A percentile compares a stretch with the other conserved stretches of the same genome.
Conservation (phyloP, 2,329 filamentous ascomycete species). For the Penicillium frequentans region DNA sequence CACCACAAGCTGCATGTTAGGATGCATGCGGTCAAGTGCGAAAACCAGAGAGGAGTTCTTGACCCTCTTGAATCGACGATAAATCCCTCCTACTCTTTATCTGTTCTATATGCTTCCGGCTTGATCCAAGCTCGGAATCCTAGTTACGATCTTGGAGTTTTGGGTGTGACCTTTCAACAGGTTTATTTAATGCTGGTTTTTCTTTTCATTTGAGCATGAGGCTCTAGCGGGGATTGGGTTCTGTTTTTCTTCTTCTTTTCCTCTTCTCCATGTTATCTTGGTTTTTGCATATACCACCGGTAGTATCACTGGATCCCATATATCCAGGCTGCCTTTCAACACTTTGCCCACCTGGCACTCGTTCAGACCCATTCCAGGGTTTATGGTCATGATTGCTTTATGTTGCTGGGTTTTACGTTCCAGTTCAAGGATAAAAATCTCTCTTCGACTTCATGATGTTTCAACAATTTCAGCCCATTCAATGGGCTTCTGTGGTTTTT, state of each 20-base stretch:
- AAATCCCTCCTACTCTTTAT: slow-evolving; percentile 14
- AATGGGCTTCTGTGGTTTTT: slow-evolving; percentile 4
- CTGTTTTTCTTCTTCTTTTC: slow-evolving; percentile 9
- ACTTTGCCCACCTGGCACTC: not conserved
- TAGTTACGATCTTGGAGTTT: slow-evolving; percentile 37
- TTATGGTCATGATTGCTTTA: not conserved
- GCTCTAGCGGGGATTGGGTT: slow-evolving; percentile 23
- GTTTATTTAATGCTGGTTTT: slow-evolving; percentile 30
- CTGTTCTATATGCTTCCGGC: slow-evolving; percentile 15
- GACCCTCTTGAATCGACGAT: slow-evolving; percentile 67
- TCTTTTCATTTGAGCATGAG: slow-evolving; percentile 10
- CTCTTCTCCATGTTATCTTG: slow-evolving; percentile 12
- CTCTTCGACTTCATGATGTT: slow-evolving; percentile 12
- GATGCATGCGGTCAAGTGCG: slow-evolving; percentile 86
- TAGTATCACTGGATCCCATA: not conserved
- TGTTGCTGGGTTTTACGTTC: not conserved
- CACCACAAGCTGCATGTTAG: slow-evolving; percentile 96
- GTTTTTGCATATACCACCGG: slow-evolving; percentile 16
- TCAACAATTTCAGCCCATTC: slow-evolving; percentile 13
- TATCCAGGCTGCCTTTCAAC: slow-evolving; percentile 6
- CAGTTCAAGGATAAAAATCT: slow-evolving; percentile 1
- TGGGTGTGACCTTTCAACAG: slow-evolving; percentile 44
- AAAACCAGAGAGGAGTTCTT: slow-evolving; percentile 97
- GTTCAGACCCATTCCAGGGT: not conserved
- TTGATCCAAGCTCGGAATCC: slow-evolving; percentile 26